Base-by-base conservation (phyloP, 2,329 filamentous ascomycete species). In the Fusarium sp. region DNA sequence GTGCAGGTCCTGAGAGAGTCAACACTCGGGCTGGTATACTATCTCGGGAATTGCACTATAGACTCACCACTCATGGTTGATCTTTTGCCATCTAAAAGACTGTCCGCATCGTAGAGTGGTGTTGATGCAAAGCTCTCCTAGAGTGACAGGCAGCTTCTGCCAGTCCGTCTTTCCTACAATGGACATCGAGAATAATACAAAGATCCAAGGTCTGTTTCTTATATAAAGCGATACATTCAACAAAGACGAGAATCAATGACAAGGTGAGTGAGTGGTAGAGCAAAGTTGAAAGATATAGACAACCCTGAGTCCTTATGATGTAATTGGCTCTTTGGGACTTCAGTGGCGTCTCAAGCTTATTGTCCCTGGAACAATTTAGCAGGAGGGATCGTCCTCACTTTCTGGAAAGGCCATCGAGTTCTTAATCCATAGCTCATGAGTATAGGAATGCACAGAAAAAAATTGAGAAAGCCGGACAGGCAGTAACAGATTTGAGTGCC, bases 41-140 rank as follows among this genome's bases (percentile, higher is more conserved):
- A n/a, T 26, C 23, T 18, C 11, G 14, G 5, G 46, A 16, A 8
- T 21, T 44, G 23, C 23, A 45, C 9, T 9, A 53, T 23, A 21
- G 25, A 39, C 75, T 78, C 69, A 92, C 96, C 96, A 99, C 84
- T 95, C 91, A 78, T 94, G 89, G 44, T 89, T 87, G 50, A 93
- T 88, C 77, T 94, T 94, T 66, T 91, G 91, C 96, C 96, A 99
- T 83, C 95, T 90, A 75, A 99, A 99, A 1, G 95, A 97, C 79
- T 99, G 96, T 6, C 96, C 96, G 78, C 96, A 99, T 67, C 95
- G 90, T 34, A 99, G 84, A 0, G 94, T 97, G 0, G 95, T 99
- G 75, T 97, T 93, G 71, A 99, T 94, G 78, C 93, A 98, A 6
- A 99, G 87, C 78, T 99, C 96, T 6, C 90, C 88, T 34, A 97